phyloP scores from a whole-genome alignment of 2,329 filamentous ascomycete genomes.

The Hortaea werneckii region DNA sequence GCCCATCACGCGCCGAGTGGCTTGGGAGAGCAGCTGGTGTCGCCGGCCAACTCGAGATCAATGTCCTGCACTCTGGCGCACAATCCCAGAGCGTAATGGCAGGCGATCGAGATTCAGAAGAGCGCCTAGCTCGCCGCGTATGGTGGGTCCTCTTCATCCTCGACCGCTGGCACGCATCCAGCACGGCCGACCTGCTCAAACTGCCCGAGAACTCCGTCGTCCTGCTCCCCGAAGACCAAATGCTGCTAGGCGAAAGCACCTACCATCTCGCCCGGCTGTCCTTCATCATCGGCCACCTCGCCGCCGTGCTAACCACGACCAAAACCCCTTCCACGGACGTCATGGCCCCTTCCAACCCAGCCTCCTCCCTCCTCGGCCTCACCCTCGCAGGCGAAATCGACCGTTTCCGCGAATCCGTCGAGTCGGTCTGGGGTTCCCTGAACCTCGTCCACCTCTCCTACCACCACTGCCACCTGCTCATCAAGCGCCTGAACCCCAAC shows the following conservation, averaged over 20 bases:
- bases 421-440: constrained; percentile 40
- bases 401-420: constrained; percentile 55
- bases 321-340: constrained; percentile 35
- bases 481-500: constrained; percentile 49
- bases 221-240: constrained; percentile 48
- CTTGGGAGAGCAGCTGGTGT: constrained; percentile 57
- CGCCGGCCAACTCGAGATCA: constrained; percentile 56
- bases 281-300: constrained; percentile 47
- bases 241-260: constrained; percentile 51
- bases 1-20: constrained; percentile 43
- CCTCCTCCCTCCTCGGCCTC: constrained; percentile 36
- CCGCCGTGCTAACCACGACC: constrained; percentile 37
- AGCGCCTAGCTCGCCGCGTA: constrained; percentile 51
- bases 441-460: constrained; percentile 57
- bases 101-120: constrained; percentile 49
- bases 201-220: constrained; percentile 55
- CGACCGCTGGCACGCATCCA: constrained; percentile 64
- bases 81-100: constrained; percentile 31
- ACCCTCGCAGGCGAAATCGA: constrained; percentile 51
- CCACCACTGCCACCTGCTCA: constrained; percentile 58
- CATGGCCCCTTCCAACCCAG: constrained; percentile 32
- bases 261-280: constrained; percentile 57
- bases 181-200: constrained; percentile 51
- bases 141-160: constrained; percentile 66
- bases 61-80: constrained; percentile 29